Conservation (phyloP, 768 basidiomycete species). For the Dentipellis sp. region DNA sequence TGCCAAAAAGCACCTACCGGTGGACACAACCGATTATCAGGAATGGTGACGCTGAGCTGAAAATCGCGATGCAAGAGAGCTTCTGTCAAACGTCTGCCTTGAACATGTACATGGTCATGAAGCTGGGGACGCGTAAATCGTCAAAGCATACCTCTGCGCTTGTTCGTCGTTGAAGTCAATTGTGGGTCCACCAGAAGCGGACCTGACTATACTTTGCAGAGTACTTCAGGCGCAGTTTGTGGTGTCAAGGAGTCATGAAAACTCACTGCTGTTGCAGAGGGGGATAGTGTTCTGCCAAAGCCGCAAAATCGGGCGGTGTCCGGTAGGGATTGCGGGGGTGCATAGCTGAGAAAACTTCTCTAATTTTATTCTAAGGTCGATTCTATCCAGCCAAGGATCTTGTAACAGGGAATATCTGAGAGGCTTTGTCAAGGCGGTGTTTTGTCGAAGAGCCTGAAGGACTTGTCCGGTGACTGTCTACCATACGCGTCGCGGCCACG, state of each 20-base stretch:
- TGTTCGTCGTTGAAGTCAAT: conserved; percentile 73
- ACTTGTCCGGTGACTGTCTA: too few relatives aligned
- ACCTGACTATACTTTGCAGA: conserved; percentile 17
- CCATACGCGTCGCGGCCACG: too few relatives aligned
- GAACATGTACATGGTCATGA: not conserved
- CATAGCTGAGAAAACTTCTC: conserved; percentile 20
- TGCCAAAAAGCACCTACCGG: conserved; percentile 43
- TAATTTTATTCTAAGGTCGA: too few relatives aligned
- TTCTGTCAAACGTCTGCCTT: conserved; percentile 62
- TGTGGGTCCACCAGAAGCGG: conserved; percentile 20
- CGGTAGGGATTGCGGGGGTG: conserved; percentile 42
- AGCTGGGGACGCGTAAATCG: not conserved
- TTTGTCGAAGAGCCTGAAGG: too few relatives aligned
- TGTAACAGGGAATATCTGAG: too few relatives aligned
- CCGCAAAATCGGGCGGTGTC: conserved; percentile 45
- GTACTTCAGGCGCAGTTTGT: not conserved
- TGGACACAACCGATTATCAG: conserved; percentile 73
- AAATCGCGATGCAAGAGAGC: conserved; percentile 76
- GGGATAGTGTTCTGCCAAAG: conserved; percentile 48
- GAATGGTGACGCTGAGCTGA: conserved; percentile 47
- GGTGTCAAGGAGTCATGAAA: not conserved
- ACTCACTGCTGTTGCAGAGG: conserved; percentile 47
- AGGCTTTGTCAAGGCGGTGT: too few relatives aligned
- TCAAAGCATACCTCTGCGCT: conserved; percentile 49
- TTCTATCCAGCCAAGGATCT: too few relatives aligned